Conservation (phyloP, 2,329 filamentous ascomycete genomes). For the Colletotrichum sp. region DNA sequence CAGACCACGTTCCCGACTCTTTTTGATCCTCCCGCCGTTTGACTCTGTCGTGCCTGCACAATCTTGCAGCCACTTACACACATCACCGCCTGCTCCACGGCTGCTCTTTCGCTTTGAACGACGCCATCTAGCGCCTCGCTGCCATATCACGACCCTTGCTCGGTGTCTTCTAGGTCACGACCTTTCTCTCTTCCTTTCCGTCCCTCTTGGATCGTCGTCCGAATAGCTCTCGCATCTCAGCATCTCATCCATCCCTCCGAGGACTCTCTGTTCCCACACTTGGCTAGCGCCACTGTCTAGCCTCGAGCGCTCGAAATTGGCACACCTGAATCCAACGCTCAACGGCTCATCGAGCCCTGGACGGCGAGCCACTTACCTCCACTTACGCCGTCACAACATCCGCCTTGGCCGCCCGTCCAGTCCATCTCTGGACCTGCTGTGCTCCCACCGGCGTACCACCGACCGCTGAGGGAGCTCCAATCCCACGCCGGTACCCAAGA, state of each 20-base stretch:
- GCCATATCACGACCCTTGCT: not conserved
- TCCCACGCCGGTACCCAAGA: not conserved
- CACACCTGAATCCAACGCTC: constrained; percentile 13
- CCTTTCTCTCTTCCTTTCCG: not conserved
- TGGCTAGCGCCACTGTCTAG: not conserved
- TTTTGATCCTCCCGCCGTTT: not conserved
- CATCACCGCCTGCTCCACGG: not conserved
- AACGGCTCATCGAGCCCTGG: not conserved
- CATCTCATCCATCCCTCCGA: not conserved
- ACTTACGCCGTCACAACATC: constrained; percentile 7
- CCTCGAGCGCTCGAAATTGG: constrained; percentile 1
- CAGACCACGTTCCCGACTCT: not conserved
- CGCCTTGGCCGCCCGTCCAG: constrained; percentile 1
- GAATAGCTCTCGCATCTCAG: not conserved
- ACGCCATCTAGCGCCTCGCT: not conserved
- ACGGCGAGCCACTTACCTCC: constrained; percentile 3
- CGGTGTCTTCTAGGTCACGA: not conserved
- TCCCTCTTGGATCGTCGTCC: not conserved
- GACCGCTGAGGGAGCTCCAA: not conserved
- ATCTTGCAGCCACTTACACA: not conserved
- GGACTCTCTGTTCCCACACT: not conserved
- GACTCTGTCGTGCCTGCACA: not conserved
- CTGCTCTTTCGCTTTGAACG: not conserved
- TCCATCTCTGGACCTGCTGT: not conserved
- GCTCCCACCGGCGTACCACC: not conserved